Conservation (phyloP, 2,329 filamentous ascomycete genomes). For the Neurospora crassa region DNA sequence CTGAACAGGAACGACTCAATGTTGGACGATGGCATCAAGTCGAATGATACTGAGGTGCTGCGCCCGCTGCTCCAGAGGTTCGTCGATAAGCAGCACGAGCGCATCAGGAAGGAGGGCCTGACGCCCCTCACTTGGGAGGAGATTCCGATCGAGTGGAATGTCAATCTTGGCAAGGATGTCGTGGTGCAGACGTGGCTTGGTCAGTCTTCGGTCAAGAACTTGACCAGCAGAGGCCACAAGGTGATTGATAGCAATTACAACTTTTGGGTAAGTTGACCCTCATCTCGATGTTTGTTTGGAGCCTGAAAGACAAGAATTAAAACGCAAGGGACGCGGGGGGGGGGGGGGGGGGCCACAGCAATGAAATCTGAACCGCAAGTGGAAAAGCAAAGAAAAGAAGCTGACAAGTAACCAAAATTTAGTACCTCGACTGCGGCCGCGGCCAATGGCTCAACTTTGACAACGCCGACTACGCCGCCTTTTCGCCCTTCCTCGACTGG, state of each 20-base stretch:
- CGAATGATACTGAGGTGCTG: constrained; percentile 54
- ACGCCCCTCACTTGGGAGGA: constrained; percentile 82
- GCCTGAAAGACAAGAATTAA: background rate
- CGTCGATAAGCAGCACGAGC: constrained; percentile 58
- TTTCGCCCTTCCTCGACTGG: constrained; percentile 71
- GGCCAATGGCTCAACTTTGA: constrained; percentile 70
- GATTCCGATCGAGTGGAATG: constrained; percentile 69
- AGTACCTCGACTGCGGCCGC: constrained; percentile 78
- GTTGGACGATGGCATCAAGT: constrained; percentile 63
- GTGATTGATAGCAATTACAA: constrained; percentile 69
- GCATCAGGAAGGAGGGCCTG: constrained; percentile 54
- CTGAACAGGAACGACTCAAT: constrained; percentile 67
- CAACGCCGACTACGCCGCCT: constrained; percentile 42
- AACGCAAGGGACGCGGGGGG: background rate
- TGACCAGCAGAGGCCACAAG: constrained; percentile 56
- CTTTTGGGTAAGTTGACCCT: constrained; percentile 51
- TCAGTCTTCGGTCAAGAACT: constrained; percentile 47
- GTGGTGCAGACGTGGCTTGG: constrained; percentile 74
- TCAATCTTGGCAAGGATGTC: constrained; percentile 60
- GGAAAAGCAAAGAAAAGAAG: background rate
- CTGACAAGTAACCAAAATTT: constrained; percentile 14
- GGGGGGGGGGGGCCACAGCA: too few species aligned
- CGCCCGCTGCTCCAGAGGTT: constrained; percentile 71
- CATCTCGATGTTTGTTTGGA: background rate
- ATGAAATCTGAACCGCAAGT: background rate